Evolutionary conservation across 73 alveolate species (phyloP).

Genomic region (Loxodes magnus): DNA sequence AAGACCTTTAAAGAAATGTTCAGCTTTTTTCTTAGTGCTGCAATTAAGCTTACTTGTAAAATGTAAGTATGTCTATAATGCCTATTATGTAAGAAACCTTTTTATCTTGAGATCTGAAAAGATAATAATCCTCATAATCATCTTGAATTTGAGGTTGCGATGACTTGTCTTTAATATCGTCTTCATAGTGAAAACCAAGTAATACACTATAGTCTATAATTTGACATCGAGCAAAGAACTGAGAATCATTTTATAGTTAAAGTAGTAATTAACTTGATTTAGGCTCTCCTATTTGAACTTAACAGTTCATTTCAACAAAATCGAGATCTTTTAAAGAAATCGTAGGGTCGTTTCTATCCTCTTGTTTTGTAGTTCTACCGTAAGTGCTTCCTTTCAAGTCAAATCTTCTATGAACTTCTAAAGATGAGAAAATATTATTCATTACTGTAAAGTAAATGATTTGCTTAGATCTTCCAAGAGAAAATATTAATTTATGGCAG

Average conservation of each 20-base stretch:
- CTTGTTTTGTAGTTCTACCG: constrained; percentile 41
- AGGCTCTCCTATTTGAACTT: constrained; percentile 32
- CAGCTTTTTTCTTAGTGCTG: constrained; percentile 44
- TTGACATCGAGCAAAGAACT: constrained; percentile 37
- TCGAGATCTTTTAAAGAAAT: constrained; percentile 77
- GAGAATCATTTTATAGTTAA: constrained; percentile 55
- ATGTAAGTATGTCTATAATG: constrained; percentile 69
- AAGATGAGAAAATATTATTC: constrained; percentile 29
- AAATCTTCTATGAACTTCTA: constrained; percentile 23
- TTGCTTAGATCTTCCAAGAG: constrained; percentile 5
- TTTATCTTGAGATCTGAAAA: not conserved
- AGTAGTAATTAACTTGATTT: constrained; percentile 33
- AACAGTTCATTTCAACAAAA: constrained; percentile 34
- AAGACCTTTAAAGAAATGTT: constrained; percentile 31
- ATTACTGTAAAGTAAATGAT: constrained; percentile 35
- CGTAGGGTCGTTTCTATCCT: constrained; percentile 31
- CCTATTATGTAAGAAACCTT: constrained; percentile 42
- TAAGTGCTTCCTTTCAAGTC: constrained; percentile 55
- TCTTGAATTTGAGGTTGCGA: too few relatives aligned
- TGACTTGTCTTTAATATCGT: too few relatives aligned
- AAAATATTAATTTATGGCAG: constrained; percentile 19
- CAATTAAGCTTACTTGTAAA: too few relatives aligned
- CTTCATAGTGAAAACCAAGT: constrained; percentile 56
- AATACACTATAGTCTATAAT: constrained; percentile 73
- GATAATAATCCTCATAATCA: not conserved